Evolutionary conservation across 768 basidiomycete genomes (phyloP).

Genomic region (Pisolithus microcarpus): DNA sequence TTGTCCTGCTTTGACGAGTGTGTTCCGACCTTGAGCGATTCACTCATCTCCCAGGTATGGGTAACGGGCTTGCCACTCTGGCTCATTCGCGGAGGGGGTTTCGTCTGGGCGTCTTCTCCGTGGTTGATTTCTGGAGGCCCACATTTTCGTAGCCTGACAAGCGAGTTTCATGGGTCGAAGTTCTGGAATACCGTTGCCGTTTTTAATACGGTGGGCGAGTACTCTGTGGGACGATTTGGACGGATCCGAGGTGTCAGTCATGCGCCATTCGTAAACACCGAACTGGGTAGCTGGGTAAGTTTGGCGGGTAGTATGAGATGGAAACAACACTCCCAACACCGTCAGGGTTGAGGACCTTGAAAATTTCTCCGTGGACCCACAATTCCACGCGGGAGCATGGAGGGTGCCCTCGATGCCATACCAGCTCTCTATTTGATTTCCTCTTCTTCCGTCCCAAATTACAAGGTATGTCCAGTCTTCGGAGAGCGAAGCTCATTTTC

Average conservation of each 20-base stretch:
- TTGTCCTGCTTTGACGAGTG: constrained; percentile 79
- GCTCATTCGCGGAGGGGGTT: constrained; percentile 84
- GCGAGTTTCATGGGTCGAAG: constrained; percentile 76
- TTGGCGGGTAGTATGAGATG: background rate
- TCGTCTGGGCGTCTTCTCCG: constrained; percentile 81
- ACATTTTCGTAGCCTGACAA: constrained; percentile 72
- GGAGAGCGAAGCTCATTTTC: too few species aligned
- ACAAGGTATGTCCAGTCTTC: too few species aligned
- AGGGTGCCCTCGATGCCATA: constrained; percentile 92
- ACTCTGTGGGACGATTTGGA: constrained; percentile 80
- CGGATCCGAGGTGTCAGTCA: constrained; percentile 95
- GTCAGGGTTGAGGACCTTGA: constrained; percentile 91
- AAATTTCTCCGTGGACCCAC: constrained; percentile 85
- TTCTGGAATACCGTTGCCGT: constrained; percentile 97
- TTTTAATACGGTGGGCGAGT: constrained; percentile 84
- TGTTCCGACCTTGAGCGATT: constrained; percentile 69
- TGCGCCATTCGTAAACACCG: constrained; percentile 98
- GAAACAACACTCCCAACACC: constrained; percentile 53
- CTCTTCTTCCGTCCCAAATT: too few species aligned
- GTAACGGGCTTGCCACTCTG: constrained; percentile 79
- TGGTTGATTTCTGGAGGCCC: constrained; percentile 81
- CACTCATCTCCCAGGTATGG: constrained; percentile 82
- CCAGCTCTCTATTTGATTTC: too few species aligned
- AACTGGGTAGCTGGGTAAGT: constrained; percentile 46
- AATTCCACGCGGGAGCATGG: constrained; percentile 93